phyloP scores from a whole-genome alignment of 179 eudicot species.

The Pouteria campechiana region DNA sequence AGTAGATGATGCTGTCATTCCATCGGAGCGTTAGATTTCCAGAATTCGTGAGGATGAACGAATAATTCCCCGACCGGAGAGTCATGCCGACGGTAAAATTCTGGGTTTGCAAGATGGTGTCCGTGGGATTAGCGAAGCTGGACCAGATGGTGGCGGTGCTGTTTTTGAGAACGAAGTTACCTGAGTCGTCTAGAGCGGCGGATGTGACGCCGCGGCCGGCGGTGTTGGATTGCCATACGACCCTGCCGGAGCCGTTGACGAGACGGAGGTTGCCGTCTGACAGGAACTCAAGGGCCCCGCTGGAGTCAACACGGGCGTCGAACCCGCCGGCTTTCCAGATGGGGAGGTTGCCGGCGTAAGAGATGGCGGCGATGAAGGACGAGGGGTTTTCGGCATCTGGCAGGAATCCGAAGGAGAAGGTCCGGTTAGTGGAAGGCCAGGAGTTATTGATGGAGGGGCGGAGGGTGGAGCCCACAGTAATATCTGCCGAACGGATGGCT shows the following conservation, averaged over 20 bases:
- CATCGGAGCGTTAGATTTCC: conserved; percentile 60
- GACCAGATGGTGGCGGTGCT: conserved; percentile 40
- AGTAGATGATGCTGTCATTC: conserved; percentile 42
- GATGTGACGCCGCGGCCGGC: conserved; percentile 33
- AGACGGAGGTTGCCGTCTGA: conserved; percentile 36
- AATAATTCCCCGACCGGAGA: conserved; percentile 46
- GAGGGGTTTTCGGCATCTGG: neutral
- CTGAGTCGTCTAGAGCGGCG: conserved; percentile 41
- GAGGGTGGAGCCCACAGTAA: conserved; percentile 28
- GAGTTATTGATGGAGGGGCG: conserved; percentile 21
- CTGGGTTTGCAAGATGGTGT: conserved; percentile 45
- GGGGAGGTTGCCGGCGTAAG: conserved; percentile 20
- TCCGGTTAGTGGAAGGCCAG: conserved; percentile 40
- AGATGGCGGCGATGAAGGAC: conserved; percentile 27
- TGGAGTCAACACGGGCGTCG: conserved; percentile 11
- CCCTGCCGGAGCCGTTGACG: conserved; percentile 13
- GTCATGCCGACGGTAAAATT: conserved; percentile 20
- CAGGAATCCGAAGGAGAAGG: conserved; percentile 44
- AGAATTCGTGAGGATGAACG: conserved; percentile 25
- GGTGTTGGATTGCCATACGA: conserved; percentile 60
- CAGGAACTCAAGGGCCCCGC: conserved; percentile 26
- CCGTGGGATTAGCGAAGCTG: conserved; percentile 60
- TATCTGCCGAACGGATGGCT: conserved; percentile 9
- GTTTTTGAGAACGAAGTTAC: conserved; percentile 45
- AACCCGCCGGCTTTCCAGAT: conserved; percentile 43